Evolutionary conservation across 306 rosid species (phyloP).

Genomic region (Cucurbita pepo): DNA sequence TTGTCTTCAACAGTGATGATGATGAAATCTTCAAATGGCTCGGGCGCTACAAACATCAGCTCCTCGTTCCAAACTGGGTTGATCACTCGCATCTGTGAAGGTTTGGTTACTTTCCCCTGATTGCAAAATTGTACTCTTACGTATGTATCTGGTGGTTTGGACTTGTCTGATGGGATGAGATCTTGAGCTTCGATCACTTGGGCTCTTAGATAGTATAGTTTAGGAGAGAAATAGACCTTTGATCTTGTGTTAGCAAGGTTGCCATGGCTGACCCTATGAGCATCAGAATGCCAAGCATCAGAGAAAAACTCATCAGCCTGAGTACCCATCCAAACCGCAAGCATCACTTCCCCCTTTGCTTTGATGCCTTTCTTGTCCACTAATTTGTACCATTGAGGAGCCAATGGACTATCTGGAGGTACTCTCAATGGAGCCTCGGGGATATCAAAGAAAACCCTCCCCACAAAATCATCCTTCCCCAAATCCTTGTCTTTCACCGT

Average conservation of each 20-base stretch:
- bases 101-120: conserved; percentile 36
- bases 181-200: conserved; percentile 82
- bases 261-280: conserved; percentile 53
- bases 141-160: conserved; percentile 25
- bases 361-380: conserved; percentile 52
- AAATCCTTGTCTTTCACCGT: conserved; percentile 72
- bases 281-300: conserved; percentile 98
- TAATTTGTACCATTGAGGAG: conserved; percentile 91
- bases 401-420: conserved; percentile 92
- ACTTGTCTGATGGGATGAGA: conserved; percentile 44
- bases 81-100: conserved; percentile 18
- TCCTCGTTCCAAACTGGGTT: conserved; percentile 76
- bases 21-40: conserved; percentile 68
- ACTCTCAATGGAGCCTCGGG: conserved; percentile 49
- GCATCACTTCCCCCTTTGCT: conserved; percentile 64
- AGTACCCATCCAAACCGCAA: conserved; percentile 96
- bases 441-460: conserved; percentile 44
- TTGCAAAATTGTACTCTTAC: conserved; percentile 48
- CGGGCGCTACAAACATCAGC: conserved; percentile 78
- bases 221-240: conserved; percentile 85
- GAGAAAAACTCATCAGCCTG: conserved; percentile 91
- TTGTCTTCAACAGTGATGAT: conserved; percentile 50
- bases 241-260: conserved; percentile 64
- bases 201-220: conserved; percentile 65
- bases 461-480: conserved; percentile 81